Evolutionary conservation across 192 early-diverging fungal species (phyloP), one percentile per base, ranked within the genome.

Genomic region (Gryganskiella cystojenkinii): DNA sequence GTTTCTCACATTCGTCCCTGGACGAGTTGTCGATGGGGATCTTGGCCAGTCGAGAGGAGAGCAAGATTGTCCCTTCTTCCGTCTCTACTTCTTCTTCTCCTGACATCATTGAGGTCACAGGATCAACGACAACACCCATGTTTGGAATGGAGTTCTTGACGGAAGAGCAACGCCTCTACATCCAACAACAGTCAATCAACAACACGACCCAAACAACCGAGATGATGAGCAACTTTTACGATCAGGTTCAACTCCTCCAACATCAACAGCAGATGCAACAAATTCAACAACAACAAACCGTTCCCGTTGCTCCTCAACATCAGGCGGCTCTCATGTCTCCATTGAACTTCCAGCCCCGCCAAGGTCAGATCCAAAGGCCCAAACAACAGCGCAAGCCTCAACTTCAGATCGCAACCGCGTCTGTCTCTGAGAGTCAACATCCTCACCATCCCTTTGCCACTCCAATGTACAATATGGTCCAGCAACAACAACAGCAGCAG

Each of bases 311-410:
- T 34, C n/a, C 31, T 13, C 31, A n/a, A 4, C 49, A 33, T 2
- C 67, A 70, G 24, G 58, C 57, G 51, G n/a, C 44, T 3, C 42
- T 71, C 31, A 42, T 64, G 54, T 61, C 70, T 13, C 65, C 72
- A 25, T 28, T 76, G 37, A 64, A 76, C 27, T 76, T 67, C 33
- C 64, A 68, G 22, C 64, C 72, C 49, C 59, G 72, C 14, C 52
- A 67, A 3, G 60, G 59, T 0, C 65, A 76, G 45, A 34, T 63
- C 37, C 72, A 76, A 45, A 56, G 55, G 17, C 50, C 57, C 22
- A 43, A 61, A 4, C 64, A 76, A 25, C n/a, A n/a, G n/a, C 57
- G 59, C 11, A 67, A 76, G 54, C 60, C 72, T 13, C 30, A 50
- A 20, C 50, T 68, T 19, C 72, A 67, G 22, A 68, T 76, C 45